Base-by-base conservation (phyloP, 202 grass and related monocot genomes). In the Brachypodium distachyon region DNA sequence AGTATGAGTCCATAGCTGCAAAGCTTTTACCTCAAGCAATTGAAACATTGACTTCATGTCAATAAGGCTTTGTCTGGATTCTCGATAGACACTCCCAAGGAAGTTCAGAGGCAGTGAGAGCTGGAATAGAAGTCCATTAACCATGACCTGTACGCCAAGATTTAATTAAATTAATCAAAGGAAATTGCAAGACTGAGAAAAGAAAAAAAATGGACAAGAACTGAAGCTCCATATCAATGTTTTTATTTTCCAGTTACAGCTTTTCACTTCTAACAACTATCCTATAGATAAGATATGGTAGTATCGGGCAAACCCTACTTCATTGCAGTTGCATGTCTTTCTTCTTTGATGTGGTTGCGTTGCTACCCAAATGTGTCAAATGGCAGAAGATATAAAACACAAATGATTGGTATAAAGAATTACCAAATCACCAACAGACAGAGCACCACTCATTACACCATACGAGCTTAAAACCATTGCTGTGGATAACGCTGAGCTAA, bases 21-120 rank as follows among this genome's bases (percentile, higher is more conserved):
- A 26, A 46, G 58, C 12, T 47, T 73, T 76, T 67, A 97, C 96
- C 96, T 98, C 91, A 58, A 98, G 91, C 80, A 98, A 90, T 43
- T 98, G 91, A 86, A 98, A 98, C 96, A 98, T 92, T 44, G 89
- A 87, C 49, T 98, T 95, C 96, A 98, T 90, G 84, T 98, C 96
- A 78, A 98, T 92, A 49, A 98, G 86, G 75, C 96, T 98, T 83
- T 98, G 96, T 83, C 96, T 95, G 82, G 91, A 86, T 84, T 98
- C 96, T 85, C 96, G 82, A 60, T 98, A 98, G 70, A 95, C 96
- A 83, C 96, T 95, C 77, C 96, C 96, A 86, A 98, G 96, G 70
- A 98, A 98, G 78, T 98, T 98, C 50, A 98, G 89, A 66, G 95
- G 95, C 51, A 95, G 63, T 62, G 95, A 98, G 64, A 98, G 87